These are phyloP conservation scores for Boletus vinaceobasis DNA, from an alignment of 768 basidiomycete species.

Conservation along the genomic window DNA sequence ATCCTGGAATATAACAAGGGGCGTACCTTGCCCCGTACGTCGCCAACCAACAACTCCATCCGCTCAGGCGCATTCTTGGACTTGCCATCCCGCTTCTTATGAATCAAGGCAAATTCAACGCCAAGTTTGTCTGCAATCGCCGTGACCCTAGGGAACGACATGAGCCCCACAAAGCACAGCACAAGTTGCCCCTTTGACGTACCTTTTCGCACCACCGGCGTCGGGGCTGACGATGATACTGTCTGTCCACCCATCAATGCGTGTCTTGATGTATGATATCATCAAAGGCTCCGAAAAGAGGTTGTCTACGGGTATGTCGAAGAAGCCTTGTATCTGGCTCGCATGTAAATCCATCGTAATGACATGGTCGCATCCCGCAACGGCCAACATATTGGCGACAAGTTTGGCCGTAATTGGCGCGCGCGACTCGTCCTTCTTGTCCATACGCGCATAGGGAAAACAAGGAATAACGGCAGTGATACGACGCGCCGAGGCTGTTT, in stretches of 20 bases:
- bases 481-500: constrained; percentile 89
- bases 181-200: constrained; percentile 26
- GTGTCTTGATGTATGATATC: constrained; percentile 86
- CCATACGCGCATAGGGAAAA: constrained; percentile 95
- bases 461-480: constrained; percentile 98
- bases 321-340: constrained; percentile 98
- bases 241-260: constrained; percentile 82
- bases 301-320: constrained; percentile 98
- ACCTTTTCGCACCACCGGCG: constrained; percentile 99
- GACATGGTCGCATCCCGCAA: constrained; percentile 97
- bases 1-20: neutral
- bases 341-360: constrained; percentile 99
- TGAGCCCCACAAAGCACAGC: constrained; percentile 1
- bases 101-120: constrained; percentile 93
- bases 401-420: constrained; percentile 98
- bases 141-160: constrained; percentile 63
- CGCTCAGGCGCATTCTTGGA: constrained; percentile 62
- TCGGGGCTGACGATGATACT: constrained; percentile 94
- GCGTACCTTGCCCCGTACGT: constrained; percentile 81
- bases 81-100: constrained; percentile 80
- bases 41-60: constrained; percentile 94
- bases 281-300: constrained; percentile 95
- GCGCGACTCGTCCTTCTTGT: constrained; percentile 95
- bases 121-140: constrained; percentile 94
- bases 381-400: constrained; percentile 95